phyloP scores from a whole-genome alignment of 352 stramenopile species.

The Phytophthora idaei region DNA sequence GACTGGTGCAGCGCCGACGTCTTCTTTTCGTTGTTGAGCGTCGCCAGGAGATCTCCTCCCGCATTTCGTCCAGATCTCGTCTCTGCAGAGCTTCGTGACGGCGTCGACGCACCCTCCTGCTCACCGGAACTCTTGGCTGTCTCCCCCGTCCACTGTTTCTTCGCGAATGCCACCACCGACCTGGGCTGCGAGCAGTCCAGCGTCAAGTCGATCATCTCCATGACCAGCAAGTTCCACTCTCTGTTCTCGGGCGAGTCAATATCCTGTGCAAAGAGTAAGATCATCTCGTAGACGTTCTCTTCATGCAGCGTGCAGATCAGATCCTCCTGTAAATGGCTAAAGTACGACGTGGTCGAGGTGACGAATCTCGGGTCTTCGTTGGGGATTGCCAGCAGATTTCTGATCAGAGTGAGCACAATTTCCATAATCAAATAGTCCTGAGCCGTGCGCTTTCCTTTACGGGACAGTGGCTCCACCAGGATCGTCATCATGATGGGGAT shows the following conservation, averaged over 20 bases:
- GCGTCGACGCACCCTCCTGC: not conserved
- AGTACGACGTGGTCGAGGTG: slow-evolving; percentile 78
- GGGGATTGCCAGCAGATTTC: slow-evolving; percentile 84
- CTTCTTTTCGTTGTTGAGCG: slow-evolving; percentile 69
- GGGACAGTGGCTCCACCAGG: slow-evolving; percentile 78
- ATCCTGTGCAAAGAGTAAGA: slow-evolving; percentile 86
- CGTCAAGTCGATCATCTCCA: slow-evolving; percentile 90
- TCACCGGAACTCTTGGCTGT: not conserved
- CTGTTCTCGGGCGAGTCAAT: slow-evolving; percentile 85
- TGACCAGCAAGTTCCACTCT: slow-evolving; percentile 89
- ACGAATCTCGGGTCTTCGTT: slow-evolving; percentile 82
- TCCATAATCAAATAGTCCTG: slow-evolving; percentile 89
- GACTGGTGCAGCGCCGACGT: slow-evolving; percentile 31
- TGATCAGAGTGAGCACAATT: slow-evolving; percentile 85
- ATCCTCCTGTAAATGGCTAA: slow-evolving; percentile 83
- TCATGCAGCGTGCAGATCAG: slow-evolving; percentile 78
- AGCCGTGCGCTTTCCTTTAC: slow-evolving; percentile 57
- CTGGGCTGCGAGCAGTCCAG: slow-evolving; percentile 76
- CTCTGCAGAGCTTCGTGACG: not conserved
- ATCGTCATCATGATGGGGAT: slow-evolving; percentile 88
- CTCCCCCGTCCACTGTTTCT: slow-evolving; percentile 33
- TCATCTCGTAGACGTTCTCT: slow-evolving; percentile 89
- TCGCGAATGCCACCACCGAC: slow-evolving; percentile 60
- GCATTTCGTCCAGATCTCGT: slow-evolving; percentile 1
- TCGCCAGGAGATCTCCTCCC: slow-evolving; percentile 43